A percentile compares a stretch with the other conserved stretches of the same genome.
Evolutionary conservation across 2,329 filamentous ascomycete genomes (phyloP).

Genomic region (Epichloe festucae): DNA sequence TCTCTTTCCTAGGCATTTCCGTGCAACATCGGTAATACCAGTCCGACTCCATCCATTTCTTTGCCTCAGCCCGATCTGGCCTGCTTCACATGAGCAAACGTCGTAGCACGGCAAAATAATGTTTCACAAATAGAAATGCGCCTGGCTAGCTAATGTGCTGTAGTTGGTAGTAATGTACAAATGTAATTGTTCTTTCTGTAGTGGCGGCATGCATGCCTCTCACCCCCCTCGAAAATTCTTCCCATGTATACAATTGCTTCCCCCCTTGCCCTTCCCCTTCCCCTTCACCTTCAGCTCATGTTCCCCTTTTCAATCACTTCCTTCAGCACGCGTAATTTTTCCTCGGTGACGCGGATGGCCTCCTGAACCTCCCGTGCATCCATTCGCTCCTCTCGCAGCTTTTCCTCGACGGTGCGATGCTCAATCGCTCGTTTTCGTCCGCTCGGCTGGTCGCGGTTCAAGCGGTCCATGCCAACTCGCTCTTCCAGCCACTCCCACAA

Average conservation of each 20-base stretch:
- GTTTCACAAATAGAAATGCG: conserved; percentile 1
- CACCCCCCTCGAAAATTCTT: no score
- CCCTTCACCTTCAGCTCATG: neutral
- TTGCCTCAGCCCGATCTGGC: no score
- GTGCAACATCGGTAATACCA: no score
- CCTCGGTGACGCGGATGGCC: conserved; percentile 75
- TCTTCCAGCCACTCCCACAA: conserved; percentile 92
- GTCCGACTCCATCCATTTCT: no score
- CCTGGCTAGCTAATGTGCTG: neutral
- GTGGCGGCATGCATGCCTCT: neutral
- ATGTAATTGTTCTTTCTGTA: neutral
- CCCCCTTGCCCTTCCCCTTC: no score
- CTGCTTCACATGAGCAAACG: no score
- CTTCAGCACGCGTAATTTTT: conserved; percentile 67
- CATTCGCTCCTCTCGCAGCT: conserved; percentile 47
- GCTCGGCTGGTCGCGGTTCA: conserved; percentile 23
- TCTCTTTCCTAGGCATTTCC: no score
- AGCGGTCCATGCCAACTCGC: conserved; percentile 57
- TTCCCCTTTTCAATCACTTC: conserved; percentile 46
- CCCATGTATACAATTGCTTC: neutral
- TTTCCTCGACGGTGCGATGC: conserved; percentile 46
- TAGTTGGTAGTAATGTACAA: conserved; percentile 3
- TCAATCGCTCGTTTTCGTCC: conserved; percentile 36
- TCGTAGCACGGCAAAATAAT: no score
- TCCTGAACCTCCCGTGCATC: conserved; percentile 62